Conservation (phyloP, 1,284 basidiomycete genomes). For the Puccinia brachypodii region DNA sequence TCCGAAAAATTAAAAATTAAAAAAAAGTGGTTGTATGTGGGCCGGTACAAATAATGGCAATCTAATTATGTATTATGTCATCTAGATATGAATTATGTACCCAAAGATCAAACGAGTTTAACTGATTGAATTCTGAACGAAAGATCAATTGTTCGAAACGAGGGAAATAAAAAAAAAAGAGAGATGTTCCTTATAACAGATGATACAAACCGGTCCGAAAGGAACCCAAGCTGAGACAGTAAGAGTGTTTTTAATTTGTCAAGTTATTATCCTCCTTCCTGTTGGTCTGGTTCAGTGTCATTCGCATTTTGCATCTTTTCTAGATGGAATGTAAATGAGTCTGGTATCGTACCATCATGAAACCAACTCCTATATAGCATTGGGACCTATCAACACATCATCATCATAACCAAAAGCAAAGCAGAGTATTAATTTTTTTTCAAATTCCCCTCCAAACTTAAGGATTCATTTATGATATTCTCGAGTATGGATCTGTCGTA, state of each 20-base stretch:
- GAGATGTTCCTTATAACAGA: not conserved
- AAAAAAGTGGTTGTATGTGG: no score
- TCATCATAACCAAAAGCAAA: not conserved
- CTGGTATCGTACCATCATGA: constrained; percentile 46
- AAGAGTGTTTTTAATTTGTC: not conserved
- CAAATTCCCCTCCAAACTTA: not conserved
- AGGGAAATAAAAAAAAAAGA: not conserved
- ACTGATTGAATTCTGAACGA: no score
- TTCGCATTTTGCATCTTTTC: constrained; percentile 14
- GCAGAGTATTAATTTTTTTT: not conserved
- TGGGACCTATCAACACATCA: constrained; percentile 24
- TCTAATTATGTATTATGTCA: no score
- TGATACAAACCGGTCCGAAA: no score
- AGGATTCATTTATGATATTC: no score
- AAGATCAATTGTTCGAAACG: no score
- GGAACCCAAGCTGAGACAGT: not conserved
- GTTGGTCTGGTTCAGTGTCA: constrained; percentile 7
- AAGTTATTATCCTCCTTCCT: not conserved
- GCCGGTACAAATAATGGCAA: no score
- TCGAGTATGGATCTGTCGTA: no score
- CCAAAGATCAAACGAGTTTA: no score
- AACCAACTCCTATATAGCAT: constrained; percentile 37
- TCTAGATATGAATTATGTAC: no score
- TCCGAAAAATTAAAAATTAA: no score
- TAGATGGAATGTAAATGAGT: constrained; percentile 12